phyloP scores from a whole-genome alignment of 352 stramenopile genomes.

The Thraustochytrium striatum region DNA sequence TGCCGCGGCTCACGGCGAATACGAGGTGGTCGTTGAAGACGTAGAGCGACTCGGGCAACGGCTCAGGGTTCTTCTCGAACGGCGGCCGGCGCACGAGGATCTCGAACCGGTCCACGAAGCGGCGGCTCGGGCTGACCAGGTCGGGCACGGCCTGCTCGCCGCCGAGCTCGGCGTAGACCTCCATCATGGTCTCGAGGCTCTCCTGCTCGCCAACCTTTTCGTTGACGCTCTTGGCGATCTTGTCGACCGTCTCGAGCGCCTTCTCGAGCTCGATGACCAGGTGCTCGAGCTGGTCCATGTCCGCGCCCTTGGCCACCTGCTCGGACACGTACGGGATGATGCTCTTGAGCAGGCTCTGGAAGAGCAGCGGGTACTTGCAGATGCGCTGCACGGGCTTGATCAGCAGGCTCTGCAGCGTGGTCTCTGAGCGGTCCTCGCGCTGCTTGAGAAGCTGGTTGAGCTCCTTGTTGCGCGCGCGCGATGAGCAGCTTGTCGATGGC shows the following conservation, averaged over 20 bases:
- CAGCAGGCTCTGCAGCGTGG: conserved; percentile 22
- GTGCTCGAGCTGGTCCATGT: conserved; percentile 22
- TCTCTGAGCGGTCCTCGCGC: conserved; percentile 31
- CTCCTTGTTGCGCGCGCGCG: conserved; percentile 2
- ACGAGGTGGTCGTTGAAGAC: conserved; percentile 47
- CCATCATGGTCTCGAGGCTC: conserved; percentile 41
- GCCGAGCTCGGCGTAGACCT: conserved; percentile 49
- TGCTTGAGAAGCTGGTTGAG: conserved; percentile 45
- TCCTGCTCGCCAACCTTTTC: conserved; percentile 49
- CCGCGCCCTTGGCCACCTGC: background rate
- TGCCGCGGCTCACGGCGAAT: conserved; percentile 5
- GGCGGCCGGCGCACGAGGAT: conserved; percentile 27
- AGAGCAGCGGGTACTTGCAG: conserved; percentile 52
- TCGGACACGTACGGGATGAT: conserved; percentile 32
- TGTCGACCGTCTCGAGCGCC: conserved; percentile 44
- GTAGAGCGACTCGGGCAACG: background rate
- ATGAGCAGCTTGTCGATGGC: conserved; percentile 43
- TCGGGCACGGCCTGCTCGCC: conserved; percentile 29
- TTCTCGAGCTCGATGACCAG: conserved; percentile 39
- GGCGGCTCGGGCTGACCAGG: conserved; percentile 14
- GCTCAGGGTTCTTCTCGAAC: conserved; percentile 23
- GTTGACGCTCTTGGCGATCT: conserved; percentile 52
- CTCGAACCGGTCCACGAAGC: conserved; percentile 34
- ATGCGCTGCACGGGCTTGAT: conserved; percentile 53
- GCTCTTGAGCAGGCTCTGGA: conserved; percentile 50